Evolutionary conservation across 192 early-diverging fungal genomes (phyloP).

Genomic region (Pilaira anomala): DNA sequence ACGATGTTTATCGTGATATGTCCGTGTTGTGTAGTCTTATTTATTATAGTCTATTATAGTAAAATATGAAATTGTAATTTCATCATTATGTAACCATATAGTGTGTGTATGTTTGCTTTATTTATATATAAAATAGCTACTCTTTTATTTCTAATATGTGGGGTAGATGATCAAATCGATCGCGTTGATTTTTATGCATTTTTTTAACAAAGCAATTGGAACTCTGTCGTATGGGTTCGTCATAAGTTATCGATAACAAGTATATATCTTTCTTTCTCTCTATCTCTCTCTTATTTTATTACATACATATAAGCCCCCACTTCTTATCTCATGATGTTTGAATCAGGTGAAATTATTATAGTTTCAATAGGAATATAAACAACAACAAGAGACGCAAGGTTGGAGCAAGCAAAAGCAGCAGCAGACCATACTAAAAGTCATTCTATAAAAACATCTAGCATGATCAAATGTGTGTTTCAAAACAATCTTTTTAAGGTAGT

Average conservation of each 20-base stretch:
- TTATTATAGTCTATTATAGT: background rate
- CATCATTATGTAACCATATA: background rate
- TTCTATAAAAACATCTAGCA: background rate
- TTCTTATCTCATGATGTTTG: background rate
- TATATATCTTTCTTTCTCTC: background rate
- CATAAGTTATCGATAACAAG: background rate
- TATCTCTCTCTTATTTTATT: background rate
- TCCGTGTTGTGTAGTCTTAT: background rate
- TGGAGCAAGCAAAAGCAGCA: constrained; percentile 12
- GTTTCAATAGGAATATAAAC: background rate
- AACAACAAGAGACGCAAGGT: background rate
- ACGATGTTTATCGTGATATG: constrained; percentile 20
- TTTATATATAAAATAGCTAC: background rate
- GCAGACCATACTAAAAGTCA: constrained; percentile 20
- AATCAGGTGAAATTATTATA: constrained; percentile 10
- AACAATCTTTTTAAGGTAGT: background rate
- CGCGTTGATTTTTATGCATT: background rate
- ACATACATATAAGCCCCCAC: too few species aligned
- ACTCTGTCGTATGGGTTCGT: background rate
- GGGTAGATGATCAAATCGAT: background rate
- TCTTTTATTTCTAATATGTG: background rate
- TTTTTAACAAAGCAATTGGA: background rate
- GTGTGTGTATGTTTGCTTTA: background rate
- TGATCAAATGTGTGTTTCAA: background rate
- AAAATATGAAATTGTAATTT: background rate